A percentile compares a stretch with the other conserved stretches of the same genome.
phyloP scores from a whole-genome alignment of 495 filamentous ascomycete genomes.

The Podospora comata region DNA sequence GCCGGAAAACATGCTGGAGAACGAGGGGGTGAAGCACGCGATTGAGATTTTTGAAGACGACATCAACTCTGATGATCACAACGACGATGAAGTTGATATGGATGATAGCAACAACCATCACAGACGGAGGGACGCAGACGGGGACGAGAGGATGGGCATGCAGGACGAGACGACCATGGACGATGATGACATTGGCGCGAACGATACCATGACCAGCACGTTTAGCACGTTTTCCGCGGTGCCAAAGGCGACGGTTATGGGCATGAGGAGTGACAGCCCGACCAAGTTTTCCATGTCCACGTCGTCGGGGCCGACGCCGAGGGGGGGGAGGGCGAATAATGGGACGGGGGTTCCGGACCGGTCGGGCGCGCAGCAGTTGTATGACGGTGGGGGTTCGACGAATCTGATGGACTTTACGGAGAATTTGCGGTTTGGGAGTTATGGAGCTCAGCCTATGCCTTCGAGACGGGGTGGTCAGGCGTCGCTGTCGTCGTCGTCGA shows the following conservation, averaged over 20 bases:
- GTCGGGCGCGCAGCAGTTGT: conserved; percentile 20
- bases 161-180: conserved; percentile 16
- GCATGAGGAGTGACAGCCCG: conserved; percentile 57
- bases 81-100: conserved; percentile 8
- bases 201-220: conserved; percentile 67
- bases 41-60: conserved; percentile 57
- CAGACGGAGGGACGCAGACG: not conserved
- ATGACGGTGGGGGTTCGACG: conserved; percentile 14
- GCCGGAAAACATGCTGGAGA: conserved; percentile 42
- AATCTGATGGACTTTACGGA: conserved; percentile 88
- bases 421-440: conserved; percentile 55
- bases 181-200: conserved; percentile 45
- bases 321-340: conserved; percentile 39
- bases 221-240: conserved; percentile 85
- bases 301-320: conserved; percentile 24
- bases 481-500: conserved; percentile 26
- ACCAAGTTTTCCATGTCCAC: conserved; percentile 38
- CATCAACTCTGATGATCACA: conserved; percentile 23
- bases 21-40: conserved; percentile 41
- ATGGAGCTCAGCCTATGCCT: conserved; percentile 31
- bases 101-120: conserved; percentile 26
- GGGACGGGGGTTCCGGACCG: conserved; percentile 28
- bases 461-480: conserved; percentile 24
- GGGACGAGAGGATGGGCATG: not conserved
- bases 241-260: conserved; percentile 84